Base-by-base conservation (phyloP, 1,284 basidiomycete species). In the Puccinia coronata region DNA sequence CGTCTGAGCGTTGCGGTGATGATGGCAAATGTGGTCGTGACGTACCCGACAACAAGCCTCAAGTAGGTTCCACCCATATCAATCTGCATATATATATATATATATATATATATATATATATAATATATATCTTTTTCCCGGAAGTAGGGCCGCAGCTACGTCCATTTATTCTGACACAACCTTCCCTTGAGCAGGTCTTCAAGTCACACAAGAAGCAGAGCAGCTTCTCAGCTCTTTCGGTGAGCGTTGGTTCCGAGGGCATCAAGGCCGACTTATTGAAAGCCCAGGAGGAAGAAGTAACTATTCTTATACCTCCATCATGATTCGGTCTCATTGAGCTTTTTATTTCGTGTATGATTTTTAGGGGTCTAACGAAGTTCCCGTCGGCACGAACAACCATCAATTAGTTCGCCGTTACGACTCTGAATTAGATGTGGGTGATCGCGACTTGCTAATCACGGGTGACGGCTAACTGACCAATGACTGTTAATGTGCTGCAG, bases 371-470 rank as follows among this genome's bases (percentile, higher is more conserved):
- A n/a, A n/a, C n/a, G n/a, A n/a, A n/a, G n/a, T n/a, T n/a, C n/a
- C n/a, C n/a, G n/a, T n/a, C n/a, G n/a, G n/a, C n/a, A n/a, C n/a
- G n/a, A n/a, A n/a, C n/a, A n/a, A 14, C 57, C 12, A 28, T 31
- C 28, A 59, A 59, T 20, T 69, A 31, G 65, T 69, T n/a, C 65
- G 65, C 31, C 65, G 65, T 5, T 69, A 69, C 25, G 65, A 69
- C 28, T 31, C 57, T 2, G 9, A 59, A 59, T n/a, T n/a, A n/a
- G 28, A 59, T 31, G 57, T 59, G n/a, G 34, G 57, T 59, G 11
- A 34, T 59, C n/a, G 28, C 6, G 4, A 28, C 9, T 57, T 34
- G 6, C 16, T 1, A 12, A 14, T 43, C 1, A 43, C 20, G 1
- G 23, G 41, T 36, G 9, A 14, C 36, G 16, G 16, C 11, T 31